Base-by-base conservation (phyloP, 495 filamentous ascomycete species). In the Trichoderma orchidacearum region DNA sequence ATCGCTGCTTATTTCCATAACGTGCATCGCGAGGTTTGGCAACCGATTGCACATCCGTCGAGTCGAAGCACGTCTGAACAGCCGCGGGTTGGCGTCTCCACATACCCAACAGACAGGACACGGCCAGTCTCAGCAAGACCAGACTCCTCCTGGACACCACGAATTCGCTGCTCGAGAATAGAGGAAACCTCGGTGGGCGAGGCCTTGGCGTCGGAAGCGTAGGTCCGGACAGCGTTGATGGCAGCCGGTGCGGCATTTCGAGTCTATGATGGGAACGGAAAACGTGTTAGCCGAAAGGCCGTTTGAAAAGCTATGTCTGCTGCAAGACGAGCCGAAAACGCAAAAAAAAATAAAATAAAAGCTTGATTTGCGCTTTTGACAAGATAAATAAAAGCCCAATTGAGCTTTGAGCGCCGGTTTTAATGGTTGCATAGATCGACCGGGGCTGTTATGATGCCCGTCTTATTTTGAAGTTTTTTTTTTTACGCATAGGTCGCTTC, bases 21-120 rank as follows among this genome's bases (percentile, higher is more conserved):
- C 41, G 23, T 45, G 55, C 55, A 56, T 48, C 55, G n/a, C n/a
- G n/a, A n/a, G n/a, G n/a, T n/a, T n/a, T n/a, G n/a, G n/a, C n/a
- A n/a, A n/a, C n/a, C n/a, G n/a, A n/a, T n/a, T n/a, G n/a, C n/a
- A n/a, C n/a, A n/a, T n/a, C n/a, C n/a, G n/a, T n/a, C n/a, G n/a
- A n/a, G n/a, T n/a, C n/a, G n/a, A n/a, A n/a, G n/a, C n/a, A n/a
- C n/a, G n/a, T n/a, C n/a, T n/a, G n/a, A n/a, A n/a, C n/a, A n/a
- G n/a, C n/a, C n/a, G n/a, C n/a, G n/a, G n/a, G n/a, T n/a, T n/a
- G n/a, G n/a, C n/a, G 36, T 23, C 41, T 63, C 63, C 58, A 85
- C 92, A 69, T 94, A 98, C 93, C 93, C 93, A 73, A 98, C 91
- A 64, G 93, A 97, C 66, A 98, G 83, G 70, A 98, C 93, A 77